phyloP scores from a whole-genome alignment of 345 rosid genomes.

The Microthlaspi erraticum region DNA sequence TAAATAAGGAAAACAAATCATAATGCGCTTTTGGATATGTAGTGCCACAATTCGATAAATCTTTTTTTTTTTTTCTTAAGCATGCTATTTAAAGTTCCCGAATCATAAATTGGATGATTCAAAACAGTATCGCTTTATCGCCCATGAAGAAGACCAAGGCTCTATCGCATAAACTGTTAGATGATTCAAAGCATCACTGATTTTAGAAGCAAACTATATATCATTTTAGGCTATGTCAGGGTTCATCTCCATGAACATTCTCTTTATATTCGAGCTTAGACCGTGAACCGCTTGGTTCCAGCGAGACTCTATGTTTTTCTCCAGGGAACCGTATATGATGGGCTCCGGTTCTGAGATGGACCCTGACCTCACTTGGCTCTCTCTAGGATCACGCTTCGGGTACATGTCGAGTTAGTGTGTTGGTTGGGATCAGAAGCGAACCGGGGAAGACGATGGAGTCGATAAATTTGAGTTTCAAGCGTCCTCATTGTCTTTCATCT shows the following conservation, averaged over 20 bases:
- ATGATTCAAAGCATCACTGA: too few relatives aligned
- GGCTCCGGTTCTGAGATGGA: conserved; percentile 76
- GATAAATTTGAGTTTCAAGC: conserved; percentile 70
- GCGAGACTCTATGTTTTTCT: conserved; percentile 72
- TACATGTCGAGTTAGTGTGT: conserved; percentile 66
- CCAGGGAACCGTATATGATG: conserved; percentile 73
- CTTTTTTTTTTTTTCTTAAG: too few relatives aligned
- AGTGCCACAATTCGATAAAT: neutral
- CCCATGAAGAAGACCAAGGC: neutral
- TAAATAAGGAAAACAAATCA: neutral
- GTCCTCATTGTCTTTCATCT: conserved; percentile 74
- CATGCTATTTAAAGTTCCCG: conserved; percentile 16
- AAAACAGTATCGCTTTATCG: neutral
- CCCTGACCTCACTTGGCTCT: too few relatives aligned
- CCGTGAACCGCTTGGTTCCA: conserved; percentile 96
- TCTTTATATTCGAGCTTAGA: conserved; percentile 69
- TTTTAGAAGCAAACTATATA: too few relatives aligned
- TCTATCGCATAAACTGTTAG: too few relatives aligned
- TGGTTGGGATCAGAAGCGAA: conserved; percentile 85
- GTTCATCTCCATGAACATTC: conserved; percentile 92
- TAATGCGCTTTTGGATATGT: conserved; percentile 14
- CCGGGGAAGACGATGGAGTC: conserved; percentile 87
- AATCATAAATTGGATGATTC: neutral
- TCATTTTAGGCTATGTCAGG: too few relatives aligned
- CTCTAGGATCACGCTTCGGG: too few relatives aligned